phyloP scores from a whole-genome alignment of 2,329 filamentous ascomycete genomes.

The Fusarium citri region DNA sequence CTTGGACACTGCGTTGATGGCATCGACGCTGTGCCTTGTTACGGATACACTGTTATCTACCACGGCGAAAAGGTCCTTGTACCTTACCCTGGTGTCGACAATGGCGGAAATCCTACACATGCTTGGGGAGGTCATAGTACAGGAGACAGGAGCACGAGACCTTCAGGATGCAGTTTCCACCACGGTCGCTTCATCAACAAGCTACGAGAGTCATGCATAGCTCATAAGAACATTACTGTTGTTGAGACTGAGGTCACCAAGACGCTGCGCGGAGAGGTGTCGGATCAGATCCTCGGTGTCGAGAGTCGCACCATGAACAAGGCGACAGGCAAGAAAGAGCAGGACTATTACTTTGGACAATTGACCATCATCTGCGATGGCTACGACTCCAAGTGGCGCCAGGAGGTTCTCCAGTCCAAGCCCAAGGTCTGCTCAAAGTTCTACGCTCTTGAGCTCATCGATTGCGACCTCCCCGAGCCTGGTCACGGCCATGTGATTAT shows the following conservation, averaged over 20 bases:
- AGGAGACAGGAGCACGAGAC: slow-evolving; percentile 52
- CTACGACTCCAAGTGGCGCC: slow-evolving; percentile 91
- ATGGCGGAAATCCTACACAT: slow-evolving; percentile 56
- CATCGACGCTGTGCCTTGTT: slow-evolving; percentile 86
- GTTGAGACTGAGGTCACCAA: slow-evolving; percentile 88
- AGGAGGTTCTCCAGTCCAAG: slow-evolving; percentile 76
- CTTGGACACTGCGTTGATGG: slow-evolving; percentile 84
- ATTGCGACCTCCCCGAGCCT: slow-evolving; percentile 80
- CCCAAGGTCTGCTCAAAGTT: slow-evolving; percentile 97
- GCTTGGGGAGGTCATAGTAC: slow-evolving; percentile 52
- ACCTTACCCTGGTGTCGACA: slow-evolving; percentile 77
- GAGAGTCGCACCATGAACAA: slow-evolving; percentile 74
- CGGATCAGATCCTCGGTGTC: slow-evolving; percentile 83
- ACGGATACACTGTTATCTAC: slow-evolving; percentile 91
- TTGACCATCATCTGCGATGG: slow-evolving; percentile 93
- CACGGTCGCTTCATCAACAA: slow-evolving; percentile 93
- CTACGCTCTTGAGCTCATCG: slow-evolving; percentile 91
- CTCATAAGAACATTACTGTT: slow-evolving; percentile 85
- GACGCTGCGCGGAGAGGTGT: slow-evolving; percentile 76
- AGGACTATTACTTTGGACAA: slow-evolving; percentile 86
- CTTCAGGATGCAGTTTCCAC: slow-evolving; percentile 86
- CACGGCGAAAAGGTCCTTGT: slow-evolving; percentile 79
- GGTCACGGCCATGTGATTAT: slow-evolving; percentile 90
- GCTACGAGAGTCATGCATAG: slow-evolving; percentile 78
- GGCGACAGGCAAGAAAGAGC: slow-evolving; percentile 64